These are phyloP conservation scores for Beauveria medogensis DNA, from an alignment of 2,329 filamentous ascomycete species.

Conservation along the genomic window DNA sequence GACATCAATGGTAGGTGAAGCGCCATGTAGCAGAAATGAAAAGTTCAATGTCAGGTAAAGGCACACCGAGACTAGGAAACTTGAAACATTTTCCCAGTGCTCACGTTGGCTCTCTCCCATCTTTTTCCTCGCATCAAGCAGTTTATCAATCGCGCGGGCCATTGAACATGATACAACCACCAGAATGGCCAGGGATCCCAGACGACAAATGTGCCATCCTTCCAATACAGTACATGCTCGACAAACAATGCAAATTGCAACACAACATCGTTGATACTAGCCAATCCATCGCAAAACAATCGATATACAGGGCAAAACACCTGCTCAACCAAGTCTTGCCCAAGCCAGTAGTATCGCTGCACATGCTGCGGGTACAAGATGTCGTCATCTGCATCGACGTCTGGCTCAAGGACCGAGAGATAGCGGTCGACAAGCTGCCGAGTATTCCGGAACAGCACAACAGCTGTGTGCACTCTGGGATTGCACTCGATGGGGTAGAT, in stretches of 20 bases:
- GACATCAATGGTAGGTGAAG: no score
- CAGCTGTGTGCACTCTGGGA: constrained; percentile 59
- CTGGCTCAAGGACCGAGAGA: constrained; percentile 34
- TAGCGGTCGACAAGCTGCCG: constrained; percentile 44
- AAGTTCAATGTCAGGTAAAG: background rate
- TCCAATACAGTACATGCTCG: constrained; percentile 39
- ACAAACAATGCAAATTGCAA: constrained; percentile 21
- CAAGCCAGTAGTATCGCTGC: constrained; percentile 52
- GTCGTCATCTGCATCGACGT: constrained; percentile 18
- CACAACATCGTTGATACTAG: constrained; percentile 16
- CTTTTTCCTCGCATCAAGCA: constrained; percentile 33
- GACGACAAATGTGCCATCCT: constrained; percentile 43
- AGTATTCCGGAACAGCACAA: constrained; percentile 48
- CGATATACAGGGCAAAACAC: constrained; percentile 39
- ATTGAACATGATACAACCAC: constrained; percentile 49
- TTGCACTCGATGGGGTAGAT: constrained; percentile 66
- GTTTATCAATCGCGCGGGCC: constrained; percentile 42
- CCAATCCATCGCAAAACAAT: constrained; percentile 3
- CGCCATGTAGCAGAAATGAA: background rate
- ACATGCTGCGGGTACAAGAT: constrained; percentile 9
- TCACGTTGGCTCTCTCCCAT: constrained; percentile 62
- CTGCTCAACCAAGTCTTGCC: constrained; percentile 52
- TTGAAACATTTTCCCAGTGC: constrained; percentile 39
- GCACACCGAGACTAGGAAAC: constrained; percentile 7
- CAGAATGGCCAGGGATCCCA: constrained; percentile 51